These are phyloP conservation scores for Candida nonsorbophila DNA, from an alignment of 805 yeast genomes.

Conservation along the genomic window DNA sequence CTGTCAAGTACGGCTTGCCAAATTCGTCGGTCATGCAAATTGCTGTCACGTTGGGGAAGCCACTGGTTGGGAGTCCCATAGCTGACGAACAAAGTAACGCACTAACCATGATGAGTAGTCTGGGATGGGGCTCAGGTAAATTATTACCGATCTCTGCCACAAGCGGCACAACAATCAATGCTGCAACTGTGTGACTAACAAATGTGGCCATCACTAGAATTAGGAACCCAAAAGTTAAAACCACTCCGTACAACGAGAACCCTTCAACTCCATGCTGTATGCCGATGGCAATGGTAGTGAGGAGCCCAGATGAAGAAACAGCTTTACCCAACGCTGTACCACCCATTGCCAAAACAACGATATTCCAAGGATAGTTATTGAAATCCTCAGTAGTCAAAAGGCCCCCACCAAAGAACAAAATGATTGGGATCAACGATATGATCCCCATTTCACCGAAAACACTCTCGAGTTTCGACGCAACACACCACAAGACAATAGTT, in stretches of 20 bases:
- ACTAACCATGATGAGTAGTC: constrained; percentile 63
- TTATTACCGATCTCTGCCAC: constrained; percentile 84
- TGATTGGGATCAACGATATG: constrained; percentile 82
- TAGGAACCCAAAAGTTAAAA: constrained; percentile 74
- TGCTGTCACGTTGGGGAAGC: constrained; percentile 97
- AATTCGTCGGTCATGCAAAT: constrained; percentile 90
- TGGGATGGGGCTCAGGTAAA: constrained; percentile 76
- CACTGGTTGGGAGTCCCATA: constrained; percentile 96
- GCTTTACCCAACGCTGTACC: constrained; percentile 95
- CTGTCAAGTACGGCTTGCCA: constrained; percentile 86
- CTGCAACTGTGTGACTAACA: constrained; percentile 96
- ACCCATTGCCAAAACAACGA: constrained; percentile 95
- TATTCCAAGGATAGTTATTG: constrained; percentile 95
- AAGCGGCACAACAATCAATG: constrained; percentile 84
- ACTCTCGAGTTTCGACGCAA: constrained; percentile 67
- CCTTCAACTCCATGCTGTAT: constrained; percentile 65
- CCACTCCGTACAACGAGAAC: constrained; percentile 66
- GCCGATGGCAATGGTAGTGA: constrained; percentile 66
- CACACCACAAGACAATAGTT: constrained; percentile 88
- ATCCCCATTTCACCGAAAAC: constrained; percentile 96
- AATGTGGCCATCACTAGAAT: constrained; percentile 86
- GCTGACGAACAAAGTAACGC: constrained; percentile 83
- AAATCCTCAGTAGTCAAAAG: constrained; percentile 83
- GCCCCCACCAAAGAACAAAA: constrained; percentile 92
- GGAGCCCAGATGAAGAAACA: constrained; percentile 84